Conservation (phyloP, 768 basidiomycete species). For the Boletus eberwhitei region DNA sequence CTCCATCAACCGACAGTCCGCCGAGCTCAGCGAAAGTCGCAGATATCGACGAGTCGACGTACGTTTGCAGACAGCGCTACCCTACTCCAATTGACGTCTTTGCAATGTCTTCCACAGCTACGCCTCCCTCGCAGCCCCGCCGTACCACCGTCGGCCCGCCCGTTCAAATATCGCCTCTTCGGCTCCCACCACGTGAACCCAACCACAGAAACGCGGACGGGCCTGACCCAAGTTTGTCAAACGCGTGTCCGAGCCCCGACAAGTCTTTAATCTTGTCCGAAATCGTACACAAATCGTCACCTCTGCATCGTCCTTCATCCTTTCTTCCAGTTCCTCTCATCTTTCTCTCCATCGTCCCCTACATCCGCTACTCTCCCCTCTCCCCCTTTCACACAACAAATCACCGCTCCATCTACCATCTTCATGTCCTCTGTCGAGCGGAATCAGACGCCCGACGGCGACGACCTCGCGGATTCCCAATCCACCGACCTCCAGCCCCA, state of each 20-base stretch:
- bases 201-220: conserved; percentile 26
- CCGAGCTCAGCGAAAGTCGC: conserved; percentile 36
- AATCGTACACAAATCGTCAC: conserved; percentile 31
- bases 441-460: conserved; percentile 40
- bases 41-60: conserved; percentile 22
- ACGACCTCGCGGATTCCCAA: conserved; percentile 35
- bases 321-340: conserved; percentile 1
- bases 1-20: conserved; percentile 31
- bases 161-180: conserved; percentile 23
- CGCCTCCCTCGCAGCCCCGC: conserved; percentile 12
- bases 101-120: conserved; percentile 22
- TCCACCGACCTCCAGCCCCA: conserved; percentile 41
- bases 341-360: conserved; percentile 12
- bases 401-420: conserved; percentile 21
- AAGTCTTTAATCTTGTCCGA: conserved; percentile 32
- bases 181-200: conserved; percentile 37
- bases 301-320: conserved; percentile 20
- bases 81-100: conserved; percentile 24
- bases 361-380: conserved; percentile 30
- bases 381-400: conserved; percentile 27
- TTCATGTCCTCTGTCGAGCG: conserved; percentile 38
- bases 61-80: conserved; percentile 22
- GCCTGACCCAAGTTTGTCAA: conserved; percentile 33
- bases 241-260: conserved; percentile 35
- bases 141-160: conserved; percentile 16